These are phyloP conservation scores for Ramaria rubella DNA, from an alignment of 768 basidiomycete species.

Conservation along the genomic window DNA sequence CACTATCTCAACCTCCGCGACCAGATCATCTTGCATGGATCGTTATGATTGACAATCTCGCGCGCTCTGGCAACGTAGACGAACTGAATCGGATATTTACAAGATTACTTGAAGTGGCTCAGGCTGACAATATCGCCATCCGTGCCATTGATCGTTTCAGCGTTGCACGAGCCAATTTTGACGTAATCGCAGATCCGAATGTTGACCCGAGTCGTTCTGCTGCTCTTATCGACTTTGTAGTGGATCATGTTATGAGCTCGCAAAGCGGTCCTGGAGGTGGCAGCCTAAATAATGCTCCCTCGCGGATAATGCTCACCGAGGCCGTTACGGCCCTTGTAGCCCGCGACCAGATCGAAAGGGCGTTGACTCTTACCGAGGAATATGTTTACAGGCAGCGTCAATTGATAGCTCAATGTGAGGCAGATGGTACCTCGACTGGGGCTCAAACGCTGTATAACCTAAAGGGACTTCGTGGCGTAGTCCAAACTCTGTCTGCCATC, in stretches of 20 bases:
- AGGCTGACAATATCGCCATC: constrained; percentile 30
- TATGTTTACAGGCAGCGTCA: constrained; percentile 2
- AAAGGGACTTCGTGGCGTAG: neutral
- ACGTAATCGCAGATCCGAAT: neutral
- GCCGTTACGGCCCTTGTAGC: neutral
- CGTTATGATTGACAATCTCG: constrained; percentile 53
- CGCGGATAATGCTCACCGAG: neutral
- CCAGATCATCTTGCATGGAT: constrained; percentile 53
- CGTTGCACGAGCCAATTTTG: constrained; percentile 39
- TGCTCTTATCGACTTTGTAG: constrained; percentile 25
- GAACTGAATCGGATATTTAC: constrained; percentile 53
- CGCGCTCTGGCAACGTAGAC: constrained; percentile 37
- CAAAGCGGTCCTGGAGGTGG: neutral
- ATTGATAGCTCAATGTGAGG: neutral
- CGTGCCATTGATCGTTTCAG: constrained; percentile 34
- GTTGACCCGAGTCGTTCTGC: neutral
- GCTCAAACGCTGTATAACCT: neutral
- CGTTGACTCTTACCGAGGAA: constrained; percentile 20
- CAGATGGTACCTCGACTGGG: neutral
- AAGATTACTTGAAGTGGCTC: constrained; percentile 29
- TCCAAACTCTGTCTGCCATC: neutral
- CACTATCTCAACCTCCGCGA: constrained; percentile 37
- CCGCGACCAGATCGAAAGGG: constrained; percentile 17
- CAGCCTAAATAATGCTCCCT: neutral
- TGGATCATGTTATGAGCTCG: constrained; percentile 13